Conservation (phyloP, 306 rosid species). For the Astragalus glycyphyllos region DNA sequence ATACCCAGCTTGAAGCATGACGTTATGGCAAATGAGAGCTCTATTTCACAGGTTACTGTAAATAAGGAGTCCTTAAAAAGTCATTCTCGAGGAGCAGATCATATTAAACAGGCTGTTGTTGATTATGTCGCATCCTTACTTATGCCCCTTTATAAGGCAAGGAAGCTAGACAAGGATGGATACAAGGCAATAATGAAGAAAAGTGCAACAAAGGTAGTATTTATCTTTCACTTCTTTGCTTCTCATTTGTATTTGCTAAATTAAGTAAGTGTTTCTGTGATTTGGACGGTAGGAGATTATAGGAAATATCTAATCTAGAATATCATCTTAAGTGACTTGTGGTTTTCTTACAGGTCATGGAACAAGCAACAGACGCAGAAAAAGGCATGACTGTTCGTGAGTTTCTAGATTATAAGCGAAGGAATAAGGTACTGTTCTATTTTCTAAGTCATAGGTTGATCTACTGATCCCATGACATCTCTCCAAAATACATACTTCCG, state of each 20-base stretch:
- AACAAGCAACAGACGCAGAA: constrained; percentile 90
- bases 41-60: constrained; percentile 90
- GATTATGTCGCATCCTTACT: constrained; percentile 97
- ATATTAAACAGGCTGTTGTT: constrained; percentile 94
- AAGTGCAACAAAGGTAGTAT: constrained; percentile 91
- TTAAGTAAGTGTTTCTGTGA: constrained; percentile 24
- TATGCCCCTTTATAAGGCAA: constrained; percentile 98
- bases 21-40: constrained; percentile 81
- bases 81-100: constrained; percentile 89
- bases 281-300: constrained; percentile 29
- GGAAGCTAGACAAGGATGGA: constrained; percentile 90
- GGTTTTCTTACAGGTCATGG: constrained; percentile 82
- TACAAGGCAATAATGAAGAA: constrained; percentile 99
- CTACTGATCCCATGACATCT: constrained; percentile 12
- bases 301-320: constrained; percentile 36
- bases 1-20: constrained; percentile 76
- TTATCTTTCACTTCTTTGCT: constrained; percentile 34
- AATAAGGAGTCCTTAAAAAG: constrained; percentile 69
- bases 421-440: constrained; percentile 75
- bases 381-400: constrained; percentile 82
- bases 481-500: constrained; percentile 16
- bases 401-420: constrained; percentile 96
- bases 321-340: constrained; percentile 14
- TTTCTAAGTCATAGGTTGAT: constrained; percentile 25
- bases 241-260: constrained; percentile 36